Conservation (phyloP, 495 filamentous ascomycete genomes). For the Lepidopterella palustris region DNA sequence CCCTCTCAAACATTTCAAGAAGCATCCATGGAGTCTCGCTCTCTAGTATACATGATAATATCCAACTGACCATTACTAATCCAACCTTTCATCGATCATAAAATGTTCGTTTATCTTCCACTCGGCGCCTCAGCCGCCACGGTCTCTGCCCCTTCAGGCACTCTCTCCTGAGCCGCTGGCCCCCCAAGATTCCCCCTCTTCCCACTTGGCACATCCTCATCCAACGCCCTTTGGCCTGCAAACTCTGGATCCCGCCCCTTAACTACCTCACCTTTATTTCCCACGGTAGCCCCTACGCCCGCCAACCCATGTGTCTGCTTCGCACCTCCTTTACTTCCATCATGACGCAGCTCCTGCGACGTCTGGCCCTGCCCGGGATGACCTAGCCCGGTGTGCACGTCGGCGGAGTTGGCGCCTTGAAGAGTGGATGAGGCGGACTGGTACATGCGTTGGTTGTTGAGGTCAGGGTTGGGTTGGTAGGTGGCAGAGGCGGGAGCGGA, state of each 20-base stretch:
- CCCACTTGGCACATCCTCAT: slow-evolving; percentile 38
- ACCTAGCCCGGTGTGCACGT: slow-evolving; percentile 55
- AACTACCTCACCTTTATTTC: slow-evolving; percentile 7
- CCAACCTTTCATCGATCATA: too few species aligned
- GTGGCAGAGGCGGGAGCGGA: slow-evolving; percentile 58
- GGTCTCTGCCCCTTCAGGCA: slow-evolving; percentile 43
- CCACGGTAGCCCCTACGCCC: slow-evolving; percentile 42
- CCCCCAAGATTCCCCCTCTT: slow-evolving; percentile 34
- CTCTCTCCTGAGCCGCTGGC: slow-evolving; percentile 41
- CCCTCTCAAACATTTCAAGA: too few species aligned
- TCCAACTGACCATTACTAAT: too few species aligned
- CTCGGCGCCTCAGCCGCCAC: slow-evolving; percentile 39
- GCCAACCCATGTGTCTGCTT: slow-evolving; percentile 49
- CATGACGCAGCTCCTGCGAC: slow-evolving; percentile 49
- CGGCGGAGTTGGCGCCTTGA: slow-evolving; percentile 55
- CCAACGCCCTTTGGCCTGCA: slow-evolving; percentile 35
- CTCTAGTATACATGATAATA: too few species aligned
- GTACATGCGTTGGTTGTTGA: slow-evolving; percentile 40
- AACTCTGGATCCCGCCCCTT: slow-evolving; percentile 23
- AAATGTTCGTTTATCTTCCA: background rate
- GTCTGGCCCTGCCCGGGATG: slow-evolving; percentile 59
- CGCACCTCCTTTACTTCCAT: slow-evolving; percentile 44
- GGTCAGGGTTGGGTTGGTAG: slow-evolving; percentile 49
- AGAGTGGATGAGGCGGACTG: slow-evolving; percentile 49
- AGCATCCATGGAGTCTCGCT: too few species aligned